A percentile compares a stretch with the other conserved stretches of the same genome.
phyloP scores from a whole-genome alignment of 1,284 basidiomycete genomes.

The Kwoniella shivajii region DNA sequence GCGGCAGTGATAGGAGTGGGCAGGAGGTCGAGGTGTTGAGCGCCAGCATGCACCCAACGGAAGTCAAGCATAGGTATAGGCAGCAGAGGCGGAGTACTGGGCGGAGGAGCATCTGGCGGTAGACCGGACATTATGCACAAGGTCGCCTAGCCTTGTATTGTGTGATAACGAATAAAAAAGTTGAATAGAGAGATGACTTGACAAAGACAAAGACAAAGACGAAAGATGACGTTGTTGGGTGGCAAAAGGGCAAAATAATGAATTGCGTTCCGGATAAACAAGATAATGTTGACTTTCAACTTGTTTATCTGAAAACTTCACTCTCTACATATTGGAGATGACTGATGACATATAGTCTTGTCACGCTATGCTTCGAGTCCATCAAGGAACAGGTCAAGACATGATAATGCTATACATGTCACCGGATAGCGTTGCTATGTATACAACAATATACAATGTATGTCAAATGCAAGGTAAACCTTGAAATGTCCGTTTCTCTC shows the following conservation, averaged over 20 bases:
- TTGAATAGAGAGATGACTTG: not conserved
- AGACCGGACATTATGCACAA: conserved; percentile 1
- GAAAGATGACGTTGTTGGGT: not conserved
- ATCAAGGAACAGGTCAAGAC: no score
- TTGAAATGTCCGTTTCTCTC: not conserved
- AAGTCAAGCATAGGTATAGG: conserved; percentile 37
- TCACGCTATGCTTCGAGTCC: no score
- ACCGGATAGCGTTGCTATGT: no score
- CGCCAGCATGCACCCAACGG: conserved; percentile 54
- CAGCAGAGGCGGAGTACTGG: conserved; percentile 18
- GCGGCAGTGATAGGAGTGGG: conserved; percentile 45
- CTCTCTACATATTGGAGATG: not conserved
- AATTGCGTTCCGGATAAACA: no score
- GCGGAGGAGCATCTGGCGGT: conserved; percentile 12
- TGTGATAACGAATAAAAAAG: not conserved
- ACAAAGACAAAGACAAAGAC: not conserved
- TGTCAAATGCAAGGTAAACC: not conserved
- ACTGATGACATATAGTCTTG: no score
- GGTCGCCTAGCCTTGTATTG: not conserved
- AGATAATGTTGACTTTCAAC: no score
- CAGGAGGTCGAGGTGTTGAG: conserved; percentile 51
- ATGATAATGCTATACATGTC: no score
- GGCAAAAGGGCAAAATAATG: no score
- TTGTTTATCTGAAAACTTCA: no score
- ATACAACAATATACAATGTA: not conserved